Evolutionary conservation across 345 rosid genomes (phyloP).

Genomic region (Nasturtium officinale): DNA sequence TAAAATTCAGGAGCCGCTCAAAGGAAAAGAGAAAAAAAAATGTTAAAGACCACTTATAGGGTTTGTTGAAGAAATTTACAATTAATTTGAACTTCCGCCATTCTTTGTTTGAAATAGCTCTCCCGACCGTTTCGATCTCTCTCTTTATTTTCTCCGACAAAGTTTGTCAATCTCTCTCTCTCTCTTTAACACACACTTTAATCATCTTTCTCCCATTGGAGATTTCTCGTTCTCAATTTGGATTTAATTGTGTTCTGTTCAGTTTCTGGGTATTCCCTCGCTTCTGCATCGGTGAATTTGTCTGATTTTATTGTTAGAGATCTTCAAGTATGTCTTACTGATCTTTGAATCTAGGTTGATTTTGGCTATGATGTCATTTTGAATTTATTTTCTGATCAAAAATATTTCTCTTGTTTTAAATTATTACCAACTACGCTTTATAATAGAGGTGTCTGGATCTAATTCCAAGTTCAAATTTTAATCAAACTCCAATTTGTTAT

Average conservation of each 20-base stretch:
- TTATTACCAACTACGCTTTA: background rate
- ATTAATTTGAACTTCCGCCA: slow-evolving; percentile 52
- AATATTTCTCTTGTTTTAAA: background rate
- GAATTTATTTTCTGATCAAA: background rate
- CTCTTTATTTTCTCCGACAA: slow-evolving; percentile 29
- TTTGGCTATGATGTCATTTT: slow-evolving; percentile 8
- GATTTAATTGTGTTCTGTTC: slow-evolving; percentile 39
- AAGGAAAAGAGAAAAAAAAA: background rate
- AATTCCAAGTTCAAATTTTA: background rate
- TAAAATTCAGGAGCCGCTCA: slow-evolving; percentile 43
- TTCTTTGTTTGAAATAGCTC: slow-evolving; percentile 58
- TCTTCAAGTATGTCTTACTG: slow-evolving; percentile 20
- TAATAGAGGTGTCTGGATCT: background rate
- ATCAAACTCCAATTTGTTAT: background rate
- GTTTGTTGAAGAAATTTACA: slow-evolving; percentile 41
- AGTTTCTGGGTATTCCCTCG: slow-evolving; percentile 42
- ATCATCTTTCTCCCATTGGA: slow-evolving; percentile 28
- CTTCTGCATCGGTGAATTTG: background rate
- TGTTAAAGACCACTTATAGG: slow-evolving; percentile 41
- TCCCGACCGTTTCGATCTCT: slow-evolving; percentile 53
- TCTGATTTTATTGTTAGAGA: too few species aligned
- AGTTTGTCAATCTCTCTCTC: background rate
- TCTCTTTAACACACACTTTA: background rate
- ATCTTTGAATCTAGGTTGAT: slow-evolving; percentile 30
- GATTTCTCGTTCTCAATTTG: slow-evolving; percentile 34